These are phyloP conservation scores for Globisporangium iwayamae DNA, from an alignment of 352 stramenopile genomes.

Conservation along the genomic window DNA sequence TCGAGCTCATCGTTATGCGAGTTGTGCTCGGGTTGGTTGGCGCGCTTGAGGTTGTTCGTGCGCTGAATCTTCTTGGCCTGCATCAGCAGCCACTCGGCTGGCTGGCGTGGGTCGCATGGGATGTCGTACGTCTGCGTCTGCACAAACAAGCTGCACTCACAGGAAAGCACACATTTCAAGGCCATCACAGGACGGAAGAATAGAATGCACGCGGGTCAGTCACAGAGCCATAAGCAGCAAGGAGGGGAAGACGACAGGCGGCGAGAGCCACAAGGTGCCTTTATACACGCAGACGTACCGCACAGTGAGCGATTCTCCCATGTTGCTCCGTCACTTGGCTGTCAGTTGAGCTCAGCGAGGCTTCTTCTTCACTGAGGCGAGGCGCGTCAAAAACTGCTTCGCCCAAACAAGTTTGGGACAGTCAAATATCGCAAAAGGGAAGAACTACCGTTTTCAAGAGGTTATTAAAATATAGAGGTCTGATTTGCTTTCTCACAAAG, in stretches of 20 bases:
- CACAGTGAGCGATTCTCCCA: constrained; percentile 19
- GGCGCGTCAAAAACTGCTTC: not conserved
- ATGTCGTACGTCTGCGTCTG: constrained; percentile 84
- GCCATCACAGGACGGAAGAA: not conserved
- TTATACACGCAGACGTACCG: constrained; percentile 3
- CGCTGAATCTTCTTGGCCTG: constrained; percentile 79
- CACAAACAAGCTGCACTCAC: constrained; percentile 52
- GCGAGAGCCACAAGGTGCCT: not conserved
- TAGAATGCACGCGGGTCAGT: not conserved
- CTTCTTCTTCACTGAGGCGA: constrained; percentile 9
- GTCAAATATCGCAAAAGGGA: not conserved
- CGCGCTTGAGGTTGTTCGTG: constrained; percentile 43
- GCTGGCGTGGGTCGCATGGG: constrained; percentile 66
- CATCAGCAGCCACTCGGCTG: constrained; percentile 68
- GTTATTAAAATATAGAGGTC: not conserved
- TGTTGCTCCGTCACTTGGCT: not conserved
- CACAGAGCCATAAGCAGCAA: constrained; percentile 3
- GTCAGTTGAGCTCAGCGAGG: constrained; percentile 2
- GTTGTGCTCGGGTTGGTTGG: constrained; percentile 7
- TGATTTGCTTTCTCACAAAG: not conserved
- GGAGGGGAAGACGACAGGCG: not conserved
- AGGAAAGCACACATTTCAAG: not conserved
- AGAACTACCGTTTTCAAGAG: not conserved
- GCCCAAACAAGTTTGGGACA: not conserved
- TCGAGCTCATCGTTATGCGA: constrained; percentile 58